These are phyloP conservation scores for Omphalotus guepiniiformis DNA, from an alignment of 768 basidiomycete species.

Conservation along the genomic window DNA sequence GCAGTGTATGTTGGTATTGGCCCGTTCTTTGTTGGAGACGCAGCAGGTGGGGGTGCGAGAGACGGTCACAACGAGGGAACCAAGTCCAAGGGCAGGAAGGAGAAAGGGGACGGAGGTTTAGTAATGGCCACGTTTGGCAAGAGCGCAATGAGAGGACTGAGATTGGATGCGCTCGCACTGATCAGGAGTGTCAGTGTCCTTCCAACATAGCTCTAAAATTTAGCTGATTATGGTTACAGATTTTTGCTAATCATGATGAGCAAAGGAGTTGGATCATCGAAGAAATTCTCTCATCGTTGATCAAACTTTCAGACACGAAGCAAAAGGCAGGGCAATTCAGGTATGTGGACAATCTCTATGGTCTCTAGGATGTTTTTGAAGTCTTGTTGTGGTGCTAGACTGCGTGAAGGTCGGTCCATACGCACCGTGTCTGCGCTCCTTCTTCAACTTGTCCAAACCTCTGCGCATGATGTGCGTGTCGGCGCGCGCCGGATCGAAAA, in stretches of 20 bases:
- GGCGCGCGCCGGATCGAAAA: conserved; percentile 61
- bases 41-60: conserved; percentile 44
- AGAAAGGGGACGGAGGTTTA: conserved; percentile 39
- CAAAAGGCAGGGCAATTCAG: conserved; percentile 87
- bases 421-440: conserved; percentile 91
- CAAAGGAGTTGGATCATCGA: conserved; percentile 98
- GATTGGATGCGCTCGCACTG: conserved; percentile 77
- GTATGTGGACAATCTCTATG: conserved; percentile 37
- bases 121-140: conserved; percentile 66
- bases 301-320: conserved; percentile 85
- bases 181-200: conserved; percentile 70
- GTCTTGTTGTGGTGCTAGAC: no score
- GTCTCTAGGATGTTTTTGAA: conserved; percentile 2
- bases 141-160: conserved; percentile 76
- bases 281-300: conserved; percentile 87
- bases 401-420: conserved; percentile 88
- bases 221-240: conserved; percentile 38
- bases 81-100: conserved; percentile 51
- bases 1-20: conserved; percentile 91
- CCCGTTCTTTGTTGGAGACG: conserved; percentile 88
- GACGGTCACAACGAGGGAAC: conserved; percentile 40
- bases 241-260: conserved; percentile 86
- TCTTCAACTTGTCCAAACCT: conserved; percentile 95
- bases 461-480: conserved; percentile 81
- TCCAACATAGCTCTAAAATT: conserved; percentile 1